phyloP scores from a whole-genome alignment of 2,329 filamentous ascomycete species.

The Penicillium sp. region DNA sequence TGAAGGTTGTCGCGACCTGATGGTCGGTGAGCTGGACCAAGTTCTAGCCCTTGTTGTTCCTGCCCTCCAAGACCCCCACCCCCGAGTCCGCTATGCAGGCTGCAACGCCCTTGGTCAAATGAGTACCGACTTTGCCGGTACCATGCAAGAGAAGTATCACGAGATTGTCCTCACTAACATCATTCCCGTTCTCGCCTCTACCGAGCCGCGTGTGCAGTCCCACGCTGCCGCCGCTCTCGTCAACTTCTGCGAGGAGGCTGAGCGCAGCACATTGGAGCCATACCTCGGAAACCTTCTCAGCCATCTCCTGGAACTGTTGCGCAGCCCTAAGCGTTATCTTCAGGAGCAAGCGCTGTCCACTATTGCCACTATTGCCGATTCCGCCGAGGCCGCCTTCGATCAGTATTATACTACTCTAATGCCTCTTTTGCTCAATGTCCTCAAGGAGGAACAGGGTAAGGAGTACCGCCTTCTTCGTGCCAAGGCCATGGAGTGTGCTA shows the following conservation, averaged over 20 bases:
- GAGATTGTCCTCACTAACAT: conserved; percentile 82
- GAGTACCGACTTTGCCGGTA: conserved; percentile 98
- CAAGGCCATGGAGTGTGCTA: conserved; percentile 99
- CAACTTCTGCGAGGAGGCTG: conserved; percentile 98
- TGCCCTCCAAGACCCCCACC: conserved; percentile 82
- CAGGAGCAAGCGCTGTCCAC: conserved; percentile 97
- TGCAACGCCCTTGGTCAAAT: conserved; percentile 99
- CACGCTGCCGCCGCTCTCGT: conserved; percentile 96
- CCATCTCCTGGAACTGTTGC: conserved; percentile 80
- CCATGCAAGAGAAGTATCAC: conserved; percentile 96
- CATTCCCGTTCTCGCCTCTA: conserved; percentile 83
- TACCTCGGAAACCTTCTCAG: conserved; percentile 86
- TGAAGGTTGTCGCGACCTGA: conserved; percentile 91
- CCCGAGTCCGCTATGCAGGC: conserved; percentile 92
- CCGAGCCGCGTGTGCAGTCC: conserved; percentile 90
- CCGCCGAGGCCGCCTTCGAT: conserved; percentile 87
- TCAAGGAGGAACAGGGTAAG: conserved; percentile 87
- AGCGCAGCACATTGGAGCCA: conserved; percentile 85
- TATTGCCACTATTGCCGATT: conserved; percentile 98
- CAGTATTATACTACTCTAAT: conserved; percentile 96
- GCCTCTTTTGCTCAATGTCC: conserved; percentile 86
- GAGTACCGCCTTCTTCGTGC: conserved; percentile 87
- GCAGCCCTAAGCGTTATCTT: conserved; percentile 90
- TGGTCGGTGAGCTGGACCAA: conserved; percentile 91
- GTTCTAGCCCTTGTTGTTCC: conserved; percentile 94